phyloP scores from a whole-genome alignment of 2,329 filamentous ascomycete genomes.

The Rasamsonia emersonii region DNA sequence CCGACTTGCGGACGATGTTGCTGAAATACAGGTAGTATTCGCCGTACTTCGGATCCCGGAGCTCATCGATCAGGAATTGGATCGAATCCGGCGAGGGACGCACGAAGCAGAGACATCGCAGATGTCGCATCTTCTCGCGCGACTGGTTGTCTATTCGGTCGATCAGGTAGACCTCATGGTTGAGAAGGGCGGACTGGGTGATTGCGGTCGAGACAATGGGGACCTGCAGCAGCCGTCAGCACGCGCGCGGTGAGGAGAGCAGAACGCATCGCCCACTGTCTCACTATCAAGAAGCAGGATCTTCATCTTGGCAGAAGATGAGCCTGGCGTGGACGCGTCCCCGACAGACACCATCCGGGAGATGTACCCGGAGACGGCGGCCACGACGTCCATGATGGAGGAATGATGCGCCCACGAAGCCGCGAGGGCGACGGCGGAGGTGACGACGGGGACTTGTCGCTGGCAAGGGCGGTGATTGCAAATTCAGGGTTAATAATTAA shows the following conservation, averaged over 20 bases:
- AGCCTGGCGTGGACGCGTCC: conserved; percentile 54
- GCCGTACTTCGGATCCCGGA: conserved; percentile 92
- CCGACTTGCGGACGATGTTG: conserved; percentile 95
- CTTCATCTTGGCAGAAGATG: conserved; percentile 86
- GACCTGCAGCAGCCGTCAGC: conserved; percentile 44
- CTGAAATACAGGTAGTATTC: conserved; percentile 98
- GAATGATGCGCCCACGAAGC: conserved; percentile 4
- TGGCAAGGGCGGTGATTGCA: too few species aligned
- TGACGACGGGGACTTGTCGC: too few species aligned
- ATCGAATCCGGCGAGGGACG: conserved; percentile 88
- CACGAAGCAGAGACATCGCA: conserved; percentile 87
- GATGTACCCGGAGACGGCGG: conserved; percentile 90
- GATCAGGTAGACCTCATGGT: conserved; percentile 95
- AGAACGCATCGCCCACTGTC: conserved; percentile 54
- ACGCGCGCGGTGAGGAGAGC: conserved; percentile 7
- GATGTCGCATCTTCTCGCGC: conserved; percentile 95
- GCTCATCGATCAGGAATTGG: conserved; percentile 87
- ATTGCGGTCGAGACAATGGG: conserved; percentile 90
- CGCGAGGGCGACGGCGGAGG: too few species aligned
- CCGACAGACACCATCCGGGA: conserved; percentile 87
- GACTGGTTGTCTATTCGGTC: conserved; percentile 85
- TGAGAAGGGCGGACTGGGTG: conserved; percentile 88
- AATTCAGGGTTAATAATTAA: too few species aligned
- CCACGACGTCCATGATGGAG: conserved; percentile 77
- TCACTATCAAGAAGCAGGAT: conserved; percentile 88